Conservation (phyloP, 2,329 filamentous ascomycete genomes). For the Talaromyces piceae region DNA sequence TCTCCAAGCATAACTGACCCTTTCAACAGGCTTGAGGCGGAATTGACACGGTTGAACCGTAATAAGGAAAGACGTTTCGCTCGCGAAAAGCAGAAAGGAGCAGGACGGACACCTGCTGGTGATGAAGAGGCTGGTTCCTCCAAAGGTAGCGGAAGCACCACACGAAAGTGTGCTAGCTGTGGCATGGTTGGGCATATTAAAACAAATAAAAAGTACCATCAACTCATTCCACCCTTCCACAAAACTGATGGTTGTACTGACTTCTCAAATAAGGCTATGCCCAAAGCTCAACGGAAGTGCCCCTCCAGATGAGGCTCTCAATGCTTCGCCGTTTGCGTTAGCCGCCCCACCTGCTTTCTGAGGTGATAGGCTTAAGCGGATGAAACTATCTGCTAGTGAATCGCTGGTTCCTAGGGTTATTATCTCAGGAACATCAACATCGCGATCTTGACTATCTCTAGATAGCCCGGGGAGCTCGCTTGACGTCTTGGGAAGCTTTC, state of each 20-base stretch:
- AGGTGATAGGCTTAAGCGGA: no score
- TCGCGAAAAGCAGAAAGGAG: conserved; percentile 80
- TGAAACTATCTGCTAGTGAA: no score
- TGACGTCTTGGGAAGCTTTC: no score
- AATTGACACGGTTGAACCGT: conserved; percentile 76
- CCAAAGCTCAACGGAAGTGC: conserved; percentile 79
- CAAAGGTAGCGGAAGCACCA: conserved; percentile 56
- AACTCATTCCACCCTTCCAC: background rate
- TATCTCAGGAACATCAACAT: no score
- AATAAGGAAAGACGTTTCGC: conserved; percentile 87
- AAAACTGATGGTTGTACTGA: conserved; percentile 9
- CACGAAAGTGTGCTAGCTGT: conserved; percentile 93
- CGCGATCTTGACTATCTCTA: no score
- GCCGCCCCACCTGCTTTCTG: conserved; percentile 29
- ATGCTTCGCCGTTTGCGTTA: conserved; percentile 42
- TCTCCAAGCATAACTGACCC: background rate
- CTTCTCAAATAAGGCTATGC: conserved; percentile 55
- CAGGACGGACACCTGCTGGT: conserved; percentile 40
- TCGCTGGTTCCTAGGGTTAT: no score
- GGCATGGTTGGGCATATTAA: conserved; percentile 97
- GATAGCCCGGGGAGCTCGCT: no score
- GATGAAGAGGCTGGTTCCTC: conserved; percentile 42
- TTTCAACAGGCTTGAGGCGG: conserved; percentile 54
- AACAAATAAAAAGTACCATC: conserved; percentile 85
- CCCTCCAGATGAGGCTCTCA: conserved; percentile 47